phyloP scores from a whole-genome alignment of 2,329 filamentous ascomycete species.

The Trichophyton mentagrophytes region DNA sequence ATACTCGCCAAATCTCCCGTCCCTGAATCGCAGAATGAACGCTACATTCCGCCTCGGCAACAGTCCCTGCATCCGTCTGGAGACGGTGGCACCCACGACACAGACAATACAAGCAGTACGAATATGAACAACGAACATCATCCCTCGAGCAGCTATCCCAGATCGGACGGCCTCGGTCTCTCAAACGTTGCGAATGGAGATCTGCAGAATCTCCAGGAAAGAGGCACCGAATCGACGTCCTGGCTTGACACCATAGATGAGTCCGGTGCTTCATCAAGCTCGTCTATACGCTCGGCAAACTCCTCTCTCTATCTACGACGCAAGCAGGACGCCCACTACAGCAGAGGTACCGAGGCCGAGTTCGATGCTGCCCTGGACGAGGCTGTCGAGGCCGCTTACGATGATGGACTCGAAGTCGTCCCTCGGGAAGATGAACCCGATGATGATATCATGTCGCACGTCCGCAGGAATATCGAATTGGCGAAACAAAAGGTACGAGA shows the following conservation, averaged over 20 bases:
- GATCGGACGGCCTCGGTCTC: background rate
- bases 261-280: conserved; percentile 64
- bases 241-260: conserved; percentile 95
- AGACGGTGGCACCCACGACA: background rate
- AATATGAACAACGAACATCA: background rate
- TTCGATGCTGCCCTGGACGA: conserved; percentile 91
- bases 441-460: conserved; percentile 26
- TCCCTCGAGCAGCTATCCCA: background rate
- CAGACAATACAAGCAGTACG: too few relatives aligned
- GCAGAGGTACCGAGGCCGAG: conserved; percentile 68
- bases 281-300: conserved; percentile 68
- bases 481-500: conserved; percentile 64
- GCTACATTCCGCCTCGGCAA: conserved; percentile 23
- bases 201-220: conserved; percentile 32
- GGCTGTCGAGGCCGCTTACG: conserved; percentile 89
- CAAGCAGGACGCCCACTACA: conserved; percentile 45
- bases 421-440: conserved; percentile 2
- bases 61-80: conserved; percentile 28
- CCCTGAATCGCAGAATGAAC: conserved; percentile 17
- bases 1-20: conserved; percentile 33
- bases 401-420: conserved; percentile 71
- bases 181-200: conserved; percentile 30
- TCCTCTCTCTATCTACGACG: conserved; percentile 57
- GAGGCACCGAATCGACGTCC: conserved; percentile 69
- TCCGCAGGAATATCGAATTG: conserved; percentile 55